These are phyloP conservation scores for Fusarium sp. DNA, from an alignment of 2,329 filamentous ascomycete species.

Conservation along the genomic window DNA sequence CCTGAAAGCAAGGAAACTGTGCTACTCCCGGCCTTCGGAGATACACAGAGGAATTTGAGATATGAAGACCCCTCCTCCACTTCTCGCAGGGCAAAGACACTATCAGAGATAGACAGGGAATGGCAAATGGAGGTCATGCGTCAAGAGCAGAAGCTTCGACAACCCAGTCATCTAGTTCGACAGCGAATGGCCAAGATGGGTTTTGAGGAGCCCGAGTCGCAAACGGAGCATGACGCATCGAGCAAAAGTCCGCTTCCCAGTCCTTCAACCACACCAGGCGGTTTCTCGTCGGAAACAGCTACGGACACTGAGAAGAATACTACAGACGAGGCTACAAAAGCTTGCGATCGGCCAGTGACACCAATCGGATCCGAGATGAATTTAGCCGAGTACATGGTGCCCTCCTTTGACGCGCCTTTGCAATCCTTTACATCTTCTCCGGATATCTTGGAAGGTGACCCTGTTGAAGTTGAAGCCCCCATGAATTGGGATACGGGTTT, in stretches of 20 bases:
- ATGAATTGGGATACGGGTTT: neutral
- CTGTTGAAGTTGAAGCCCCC: too few relatives aligned
- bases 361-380: too few relatives aligned
- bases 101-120: neutral
- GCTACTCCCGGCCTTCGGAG: neutral
- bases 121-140: neutral
- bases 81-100: neutral
- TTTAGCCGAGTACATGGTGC: neutral
- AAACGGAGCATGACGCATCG: too few relatives aligned
- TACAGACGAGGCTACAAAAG: neutral
- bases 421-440: neutral
- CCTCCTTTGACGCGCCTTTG: neutral
- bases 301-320: accelerated
- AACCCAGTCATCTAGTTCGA: too few relatives aligned
- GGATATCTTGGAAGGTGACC: neutral
- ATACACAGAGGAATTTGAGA: neutral
- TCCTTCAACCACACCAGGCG: neutral
- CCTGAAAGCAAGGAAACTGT: too few relatives aligned
- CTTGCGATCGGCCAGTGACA: neutral
- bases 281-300: too few relatives aligned
- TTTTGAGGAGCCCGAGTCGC: too few relatives aligned
- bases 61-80: accelerated
- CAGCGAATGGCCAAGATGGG: neutral
- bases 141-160: too few relatives aligned
- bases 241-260: neutral